Evolutionary conservation across 192 early-diverging fungal species (phyloP), one percentile per base, ranked within the genome.

Genomic region (Mortierella alpina): DNA sequence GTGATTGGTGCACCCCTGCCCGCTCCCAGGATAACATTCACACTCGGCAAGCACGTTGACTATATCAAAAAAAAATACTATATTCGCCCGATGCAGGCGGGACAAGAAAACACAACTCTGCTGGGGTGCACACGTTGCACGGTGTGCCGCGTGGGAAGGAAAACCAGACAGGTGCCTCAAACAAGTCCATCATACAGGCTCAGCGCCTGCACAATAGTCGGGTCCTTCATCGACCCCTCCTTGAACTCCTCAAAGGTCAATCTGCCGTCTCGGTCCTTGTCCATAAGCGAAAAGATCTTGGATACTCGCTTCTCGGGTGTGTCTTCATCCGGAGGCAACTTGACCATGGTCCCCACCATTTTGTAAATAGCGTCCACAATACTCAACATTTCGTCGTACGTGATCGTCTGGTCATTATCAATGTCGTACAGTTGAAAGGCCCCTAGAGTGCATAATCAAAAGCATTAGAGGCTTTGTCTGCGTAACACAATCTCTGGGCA

Each of bases 301-400:
- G 92, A 87, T 11, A 97, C 96, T 15, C 96, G 89, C 79, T 95
- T 95, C 67, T 95, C 91, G 5, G 96, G 93, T 22, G 95, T 96
- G 71, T 95, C 94, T 75, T 98, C 96, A 83, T 98, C 96, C 47
- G 88, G 84, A 46, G 95, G 94, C 66, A 97, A 83, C 72, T 95
- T 94, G 48, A 95, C 92, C 92, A 94, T 96, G 75, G 89, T 93
- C 7, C 95, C 95, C 0, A 98, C 95, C 93, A 96, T 96, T 65
- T 92, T 93, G 84, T 97, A 98, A 62, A 98, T 96, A 11, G 96
- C 94, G 64, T 96, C 93, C n/a, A 97, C 95, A 58, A 98, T 95
- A 64, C 84, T 84, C 46, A 94, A 69, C 96, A 98, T 96, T 85
- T 98, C 97, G 17, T 93, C 92, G 44, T 90, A 88, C 15, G 93